These are phyloP conservation scores for Yamadazyma buinensis DNA, from an alignment of 1,139 yeast genomes.

Conservation along the genomic window DNA sequence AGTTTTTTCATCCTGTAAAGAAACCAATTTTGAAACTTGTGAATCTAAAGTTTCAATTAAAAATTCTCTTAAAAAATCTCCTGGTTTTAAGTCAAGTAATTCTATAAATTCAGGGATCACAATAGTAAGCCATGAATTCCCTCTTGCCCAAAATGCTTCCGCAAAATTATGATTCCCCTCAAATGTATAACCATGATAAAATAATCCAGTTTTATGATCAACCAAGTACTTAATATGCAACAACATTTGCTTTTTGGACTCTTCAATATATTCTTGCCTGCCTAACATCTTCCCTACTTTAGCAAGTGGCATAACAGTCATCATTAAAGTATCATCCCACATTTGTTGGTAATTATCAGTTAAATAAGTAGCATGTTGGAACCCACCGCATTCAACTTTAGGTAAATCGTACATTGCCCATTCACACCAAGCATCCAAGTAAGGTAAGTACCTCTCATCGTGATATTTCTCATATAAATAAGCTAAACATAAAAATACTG, in stretches of 20 bases:
- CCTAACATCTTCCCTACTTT: slow-evolving; percentile 25
- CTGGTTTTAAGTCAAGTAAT: slow-evolving; percentile 20
- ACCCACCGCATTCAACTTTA: slow-evolving; percentile 28
- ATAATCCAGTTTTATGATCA: slow-evolving; percentile 26
- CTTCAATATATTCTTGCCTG: slow-evolving; percentile 26
- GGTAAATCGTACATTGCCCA: slow-evolving; percentile 29
- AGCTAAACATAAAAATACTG: slow-evolving; percentile 27
- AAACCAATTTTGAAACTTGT: slow-evolving; percentile 22
- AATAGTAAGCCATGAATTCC: slow-evolving; percentile 34
- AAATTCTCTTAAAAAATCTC: slow-evolving; percentile 20
- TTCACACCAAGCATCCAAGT: slow-evolving; percentile 30
- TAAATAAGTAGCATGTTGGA: slow-evolving; percentile 31
- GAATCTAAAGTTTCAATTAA: slow-evolving; percentile 24
- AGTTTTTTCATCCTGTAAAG: slow-evolving; percentile 22
- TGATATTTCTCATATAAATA: slow-evolving; percentile 22
- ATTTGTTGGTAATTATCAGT: slow-evolving; percentile 26
- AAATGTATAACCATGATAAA: slow-evolving; percentile 31
- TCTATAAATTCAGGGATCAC: slow-evolving; percentile 32
- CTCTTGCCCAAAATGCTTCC: slow-evolving; percentile 33
- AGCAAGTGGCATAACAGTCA: slow-evolving; percentile 33
- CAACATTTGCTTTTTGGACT: slow-evolving; percentile 30
- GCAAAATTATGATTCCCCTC: slow-evolving; percentile 29
- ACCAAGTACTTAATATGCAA: slow-evolving; percentile 27
- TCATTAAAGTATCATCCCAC: slow-evolving; percentile 36
- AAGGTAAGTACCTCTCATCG: slow-evolving; percentile 20